A percentile compares a stretch with the other conserved stretches of the same genome.
These are phyloP conservation scores for Thelonectria blattea DNA, from an alignment of 2,329 filamentous ascomycete species.

Conservation along the genomic window DNA sequence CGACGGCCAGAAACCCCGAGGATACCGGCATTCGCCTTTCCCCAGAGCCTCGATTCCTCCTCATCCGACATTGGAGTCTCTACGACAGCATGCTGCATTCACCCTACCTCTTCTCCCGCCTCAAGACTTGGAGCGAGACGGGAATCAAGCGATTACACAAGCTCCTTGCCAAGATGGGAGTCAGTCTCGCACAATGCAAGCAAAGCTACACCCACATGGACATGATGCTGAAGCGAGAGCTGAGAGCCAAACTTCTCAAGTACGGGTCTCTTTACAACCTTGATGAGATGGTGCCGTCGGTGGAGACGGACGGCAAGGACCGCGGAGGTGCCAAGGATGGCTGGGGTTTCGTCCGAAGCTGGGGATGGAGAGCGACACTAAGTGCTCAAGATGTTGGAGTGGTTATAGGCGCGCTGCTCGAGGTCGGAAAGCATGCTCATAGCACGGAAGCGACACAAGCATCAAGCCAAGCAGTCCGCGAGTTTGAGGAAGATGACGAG, in stretches of 20 bases:
- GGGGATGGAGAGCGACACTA: conserved; percentile 95
- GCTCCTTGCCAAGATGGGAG: conserved; percentile 96
- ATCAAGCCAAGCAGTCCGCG: conserved; percentile 44
- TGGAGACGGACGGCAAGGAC: conserved; percentile 72
- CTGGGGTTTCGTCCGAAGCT: conserved; percentile 96
- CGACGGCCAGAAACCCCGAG: conserved; percentile 84
- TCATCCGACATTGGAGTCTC: conserved; percentile 94
- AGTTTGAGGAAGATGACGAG: conserved; percentile 55
- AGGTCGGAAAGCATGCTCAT: conserved; percentile 74
- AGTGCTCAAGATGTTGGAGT: conserved; percentile 95
- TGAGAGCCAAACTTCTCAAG: conserved; percentile 84
- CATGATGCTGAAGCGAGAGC: conserved; percentile 88
- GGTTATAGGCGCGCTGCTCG: conserved; percentile 87
- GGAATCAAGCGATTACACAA: conserved; percentile 91
- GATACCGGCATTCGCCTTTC: conserved; percentile 92
- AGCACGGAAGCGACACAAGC: conserved; percentile 40
- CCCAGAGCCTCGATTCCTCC: conserved; percentile 89
- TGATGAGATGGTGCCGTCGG: conserved; percentile 86
- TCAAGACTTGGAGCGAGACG: conserved; percentile 93
- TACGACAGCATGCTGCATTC: conserved; percentile 99
- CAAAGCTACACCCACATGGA: conserved; percentile 99
- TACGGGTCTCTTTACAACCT: conserved; percentile 94
- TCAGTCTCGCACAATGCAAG: conserved; percentile 90
- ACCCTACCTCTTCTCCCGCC: conserved; percentile 86
- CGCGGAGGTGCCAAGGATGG: conserved; percentile 80